Evolutionary conservation across 352 stramenopile genomes (phyloP), one percentile per base, ranked within the genome.

Genomic region (Phytopythium vexans): DNA sequence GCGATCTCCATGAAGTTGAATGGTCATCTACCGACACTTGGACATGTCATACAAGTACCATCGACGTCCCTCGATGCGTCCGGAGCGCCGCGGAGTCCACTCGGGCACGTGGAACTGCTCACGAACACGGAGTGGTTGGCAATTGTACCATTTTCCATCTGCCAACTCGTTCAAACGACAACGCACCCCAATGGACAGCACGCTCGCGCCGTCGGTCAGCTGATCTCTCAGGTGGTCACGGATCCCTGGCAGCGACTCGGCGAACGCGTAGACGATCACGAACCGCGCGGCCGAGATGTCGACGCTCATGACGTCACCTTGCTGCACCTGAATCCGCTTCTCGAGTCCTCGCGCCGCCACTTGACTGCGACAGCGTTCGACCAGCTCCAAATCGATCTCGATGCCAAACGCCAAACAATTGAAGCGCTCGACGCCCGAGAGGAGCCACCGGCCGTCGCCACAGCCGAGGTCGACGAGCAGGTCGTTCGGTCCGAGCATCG

Each of bases 211-310:
- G 0, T 46, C 4, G 11, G 43, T 43, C 8, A 89, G 53, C 31
- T 95, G 74, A 3, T 45, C 35, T 7, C 56, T 47, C 49, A 95
- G 50, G 8, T 72, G 65, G 48, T 82, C 55, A 27, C 79, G 66
- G 48, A 93, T 93, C 0, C 72, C 68, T 14, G 60, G 47, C 16
- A 95, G 56, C n/a, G 82, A 86, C 64, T 91, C 77, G 14, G 77
- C 77, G 42, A 93, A 95, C 8, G 85, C 85, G 55, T 95, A 95
- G 10, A 93, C 78, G 57, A 95, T 88, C 34, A 93, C 85, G 15
- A 95, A 40, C 11, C 64, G 62, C 10, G 81, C 84, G 14, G 42
- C 35, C 8, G 62, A 72, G 42, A 93, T 76, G 42, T 82, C 60
- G 6, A 64, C 54, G 21, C 54, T 35, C 64, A 92, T 62, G 60